Percentiles rank a stretch among this genome's conserved stretches.
These are phyloP conservation scores for Coriaria nepalensis DNA, from an alignment of 306 rosid species.

Conservation along the genomic window DNA sequence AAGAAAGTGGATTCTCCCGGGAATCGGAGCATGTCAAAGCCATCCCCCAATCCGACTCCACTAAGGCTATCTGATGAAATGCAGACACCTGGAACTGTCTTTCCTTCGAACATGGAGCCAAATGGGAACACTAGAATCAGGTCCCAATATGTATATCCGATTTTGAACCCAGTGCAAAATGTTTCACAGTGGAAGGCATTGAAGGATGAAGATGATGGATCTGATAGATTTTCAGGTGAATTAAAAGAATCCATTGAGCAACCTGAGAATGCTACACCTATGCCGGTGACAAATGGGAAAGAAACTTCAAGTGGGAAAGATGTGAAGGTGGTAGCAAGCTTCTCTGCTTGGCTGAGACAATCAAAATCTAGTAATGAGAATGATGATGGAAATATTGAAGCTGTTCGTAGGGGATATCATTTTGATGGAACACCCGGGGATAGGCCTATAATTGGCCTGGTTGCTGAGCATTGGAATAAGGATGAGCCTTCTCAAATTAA, in stretches of 20 bases:
- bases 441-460: conserved; percentile 58
- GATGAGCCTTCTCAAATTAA: conserved; percentile 39
- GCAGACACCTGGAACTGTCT: conserved; percentile 94
- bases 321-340: conserved; percentile 43
- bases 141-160: conserved; percentile 56
- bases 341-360: conserved; percentile 56
- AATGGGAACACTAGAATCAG: conserved; percentile 45
- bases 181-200: conserved; percentile 25
- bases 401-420: conserved; percentile 15
- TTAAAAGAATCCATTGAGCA: conserved; percentile 29
- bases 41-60: conserved; percentile 71
- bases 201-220: conserved; percentile 33
- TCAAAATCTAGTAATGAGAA: conserved; percentile 24
- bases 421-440: conserved; percentile 45
- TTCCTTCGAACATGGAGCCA: conserved; percentile 45
- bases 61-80: conserved; percentile 64
- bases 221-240: conserved; percentile 30
- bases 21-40: conserved; percentile 35
- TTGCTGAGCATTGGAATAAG: conserved; percentile 68
- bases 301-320: conserved; percentile 24
- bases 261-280: conserved; percentile 28
- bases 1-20: conserved; percentile 26
- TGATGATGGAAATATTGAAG: conserved; percentile 15
- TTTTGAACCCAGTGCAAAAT: conserved; percentile 28
- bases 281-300: conserved; percentile 19